These are phyloP conservation scores for Xylaria polymorpha DNA, from an alignment of 2,329 filamentous ascomycete species.

Conservation along the genomic window DNA sequence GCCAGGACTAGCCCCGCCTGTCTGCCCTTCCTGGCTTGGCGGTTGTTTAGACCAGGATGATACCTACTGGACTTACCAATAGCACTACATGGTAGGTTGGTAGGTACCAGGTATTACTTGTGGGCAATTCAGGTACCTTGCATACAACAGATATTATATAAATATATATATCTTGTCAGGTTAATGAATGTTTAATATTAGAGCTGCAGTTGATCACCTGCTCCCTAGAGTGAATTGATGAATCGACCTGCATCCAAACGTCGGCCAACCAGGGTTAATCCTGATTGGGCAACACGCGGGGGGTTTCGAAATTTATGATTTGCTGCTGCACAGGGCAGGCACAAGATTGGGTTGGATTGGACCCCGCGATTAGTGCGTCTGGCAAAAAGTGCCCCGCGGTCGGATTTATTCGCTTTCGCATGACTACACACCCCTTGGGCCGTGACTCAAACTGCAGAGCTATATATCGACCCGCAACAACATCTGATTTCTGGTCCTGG, in stretches of 20 bases:
- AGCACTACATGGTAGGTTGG: too few relatives aligned
- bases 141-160: too few relatives aligned
- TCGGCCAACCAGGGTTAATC: conserved; percentile 17
- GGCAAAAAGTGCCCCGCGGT: conserved; percentile 40
- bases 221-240: too few relatives aligned
- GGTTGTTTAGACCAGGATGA: conserved; percentile 11
- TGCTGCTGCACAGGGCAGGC: conserved; percentile 1
- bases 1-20: conserved; percentile 24
- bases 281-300: conserved; percentile 29
- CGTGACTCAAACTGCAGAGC: conserved; percentile 34
- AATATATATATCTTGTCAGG: not conserved
- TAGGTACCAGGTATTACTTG: not conserved
- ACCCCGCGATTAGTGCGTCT: conserved; percentile 39
- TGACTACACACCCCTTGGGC: conserved; percentile 26
- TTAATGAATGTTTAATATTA: not conserved
- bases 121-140: not conserved
- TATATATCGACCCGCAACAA: conserved; percentile 13
- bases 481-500: conserved; percentile 14
- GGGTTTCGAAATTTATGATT: conserved; percentile 24
- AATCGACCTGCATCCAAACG: not conserved
- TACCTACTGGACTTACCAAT: not conserved
- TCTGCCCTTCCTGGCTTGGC: conserved; percentile 28
- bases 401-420: conserved; percentile 28
- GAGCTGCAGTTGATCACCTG: not conserved
- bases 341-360: not conserved